Evolutionary conservation across 176 grass and related monocot genomes (phyloP), one percentile per base, ranked within the genome.

Genomic region (Oryza longistaminata): DNA sequence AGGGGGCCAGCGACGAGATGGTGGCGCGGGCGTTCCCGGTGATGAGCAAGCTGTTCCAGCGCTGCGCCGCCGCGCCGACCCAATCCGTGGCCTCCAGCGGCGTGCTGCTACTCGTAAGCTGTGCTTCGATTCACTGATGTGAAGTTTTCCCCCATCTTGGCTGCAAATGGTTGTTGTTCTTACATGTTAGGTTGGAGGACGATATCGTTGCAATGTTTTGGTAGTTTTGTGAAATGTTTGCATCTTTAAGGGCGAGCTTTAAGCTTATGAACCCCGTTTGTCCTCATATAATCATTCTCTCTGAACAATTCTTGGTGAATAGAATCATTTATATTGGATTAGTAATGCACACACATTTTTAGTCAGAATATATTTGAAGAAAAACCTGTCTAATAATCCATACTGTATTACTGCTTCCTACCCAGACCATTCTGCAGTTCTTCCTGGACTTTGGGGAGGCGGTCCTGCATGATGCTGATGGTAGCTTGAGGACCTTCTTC

Each of bases 391-490:
- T 75, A 8, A 69, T 82, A 68, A 78, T 82, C 4, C 60, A n/a
- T 76, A 64, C 43, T 29, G 61, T 84, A 69, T 73, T 81, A 64
- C 76, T 85, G 37, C 76, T 85, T 79, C 17, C 62, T 80, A 34
- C 68, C 15, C 91, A 98, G 96, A 95, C 85, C 9, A 95, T 98
- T 78, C 75, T 98, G 81, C 96, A 95, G 79, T 98, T 98, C 91
- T 98, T 98, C 78, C 81, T 95, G 81, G 96, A 98, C 73, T 98
- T 98, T 90, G 96, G 96, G 68, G 93, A 98, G 87, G 96, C 89
- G 6, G 96, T 95, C 39, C 79, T 98, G 40, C 93, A 98, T 52
- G 96, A 98, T 89, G 86, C 91, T 49, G 96, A 98, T 92, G 89
- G 88, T 84, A 98, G 91, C 80, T 88, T 98, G 61, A 92, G 68